These are phyloP conservation scores for Eucalyptus albens DNA, from an alignment of 345 rosid genomes.

Conservation along the genomic window DNA sequence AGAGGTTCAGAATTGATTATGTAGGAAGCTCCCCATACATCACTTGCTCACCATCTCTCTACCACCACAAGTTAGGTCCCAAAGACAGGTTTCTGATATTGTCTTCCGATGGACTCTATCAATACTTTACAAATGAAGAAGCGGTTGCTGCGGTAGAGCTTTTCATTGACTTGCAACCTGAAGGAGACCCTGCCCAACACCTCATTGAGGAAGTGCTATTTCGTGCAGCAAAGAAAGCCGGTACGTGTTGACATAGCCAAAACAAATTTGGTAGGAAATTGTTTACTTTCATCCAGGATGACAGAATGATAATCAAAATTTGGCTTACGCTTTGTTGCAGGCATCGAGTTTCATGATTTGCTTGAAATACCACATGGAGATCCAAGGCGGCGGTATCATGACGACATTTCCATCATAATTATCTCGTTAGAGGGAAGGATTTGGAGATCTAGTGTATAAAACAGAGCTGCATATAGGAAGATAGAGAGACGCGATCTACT, in stretches of 20 bases:
- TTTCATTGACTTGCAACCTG: constrained; percentile 79
- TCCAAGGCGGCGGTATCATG: constrained; percentile 80
- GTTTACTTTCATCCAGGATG: background rate
- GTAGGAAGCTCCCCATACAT: constrained; percentile 74
- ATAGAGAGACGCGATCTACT: background rate
- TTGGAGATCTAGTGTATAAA: constrained; percentile 95
- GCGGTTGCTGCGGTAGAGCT: constrained; percentile 86
- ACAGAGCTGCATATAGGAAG: background rate
- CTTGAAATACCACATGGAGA: constrained; percentile 93
- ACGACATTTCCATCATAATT: constrained; percentile 79
- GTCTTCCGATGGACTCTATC: constrained; percentile 92
- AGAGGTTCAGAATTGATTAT: constrained; percentile 92
- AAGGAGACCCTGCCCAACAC: constrained; percentile 98
- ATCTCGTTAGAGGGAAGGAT: constrained; percentile 91
- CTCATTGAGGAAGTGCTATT: constrained; percentile 78
- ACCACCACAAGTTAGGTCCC: constrained; percentile 77
- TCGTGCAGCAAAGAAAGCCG: constrained; percentile 98
- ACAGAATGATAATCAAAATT: background rate
- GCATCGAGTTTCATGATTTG: constrained; percentile 83
- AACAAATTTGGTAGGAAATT: background rate
- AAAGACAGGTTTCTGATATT: constrained; percentile 78
- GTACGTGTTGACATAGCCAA: constrained; percentile 14
- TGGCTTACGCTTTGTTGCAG: constrained; percentile 13
- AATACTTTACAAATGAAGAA: constrained; percentile 89
- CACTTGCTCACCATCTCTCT: constrained; percentile 62